phyloP scores from a whole-genome alignment of 179 eudicot genomes.

The Spergularia azorica region DNA sequence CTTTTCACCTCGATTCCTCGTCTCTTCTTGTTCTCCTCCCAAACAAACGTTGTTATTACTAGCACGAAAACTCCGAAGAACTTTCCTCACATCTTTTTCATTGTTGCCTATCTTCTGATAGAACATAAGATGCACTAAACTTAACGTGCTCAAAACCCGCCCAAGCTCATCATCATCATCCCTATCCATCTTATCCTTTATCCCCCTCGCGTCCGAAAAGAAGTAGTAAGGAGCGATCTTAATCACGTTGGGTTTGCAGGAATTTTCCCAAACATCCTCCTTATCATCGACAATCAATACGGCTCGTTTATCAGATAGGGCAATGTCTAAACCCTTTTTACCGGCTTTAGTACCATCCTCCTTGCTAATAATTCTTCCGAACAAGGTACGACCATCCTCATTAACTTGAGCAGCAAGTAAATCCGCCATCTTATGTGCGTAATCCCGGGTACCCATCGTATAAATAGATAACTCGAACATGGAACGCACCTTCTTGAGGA shows the following conservation, averaged over 20 bases:
- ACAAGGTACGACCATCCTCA: not conserved
- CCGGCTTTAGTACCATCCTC: not conserved
- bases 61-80: not conserved
- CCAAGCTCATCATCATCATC: not conserved
- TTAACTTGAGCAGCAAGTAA: not conserved
- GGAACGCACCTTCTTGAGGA: not conserved
- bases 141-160: not conserved
- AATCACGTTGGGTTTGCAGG: not conserved
- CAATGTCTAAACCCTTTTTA: not conserved
- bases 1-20: not conserved
- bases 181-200: too few relatives aligned
- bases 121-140: not conserved
- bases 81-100: not conserved
- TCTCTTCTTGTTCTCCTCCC: too few relatives aligned
- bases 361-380: not conserved
- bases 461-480: conserved; percentile 21
- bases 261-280: not conserved
- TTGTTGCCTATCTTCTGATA: not conserved
- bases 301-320: not conserved
- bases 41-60: too few relatives aligned
- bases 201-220: not conserved
- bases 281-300: conserved; percentile 6
- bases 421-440: not conserved
- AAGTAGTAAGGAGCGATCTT: not conserved
- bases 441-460: not conserved